phyloP scores from a whole-genome alignment of 108 stramenopile genomes.

The Cyclotella kingstonii region DNA sequence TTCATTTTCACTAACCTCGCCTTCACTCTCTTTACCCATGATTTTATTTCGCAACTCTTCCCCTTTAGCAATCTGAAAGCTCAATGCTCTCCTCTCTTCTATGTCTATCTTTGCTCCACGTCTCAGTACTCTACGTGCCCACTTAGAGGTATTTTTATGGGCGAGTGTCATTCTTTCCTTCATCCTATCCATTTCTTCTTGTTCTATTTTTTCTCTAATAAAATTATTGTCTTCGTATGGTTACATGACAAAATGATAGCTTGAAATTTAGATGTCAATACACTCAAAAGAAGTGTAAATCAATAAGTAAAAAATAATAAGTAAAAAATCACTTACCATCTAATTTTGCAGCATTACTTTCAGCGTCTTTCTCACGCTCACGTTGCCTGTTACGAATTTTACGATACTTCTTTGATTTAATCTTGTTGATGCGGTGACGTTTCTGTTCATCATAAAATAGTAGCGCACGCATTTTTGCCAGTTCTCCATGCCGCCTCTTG shows the following conservation, averaged over 20 bases:
- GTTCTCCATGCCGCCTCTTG: constrained; percentile 88
- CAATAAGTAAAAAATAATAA: not conserved
- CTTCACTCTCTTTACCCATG: constrained; percentile 45
- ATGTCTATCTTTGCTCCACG: constrained; percentile 82
- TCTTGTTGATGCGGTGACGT: constrained; percentile 97
- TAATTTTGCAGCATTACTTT: constrained; percentile 57
- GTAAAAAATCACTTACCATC: constrained; percentile 10
- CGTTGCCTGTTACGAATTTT: constrained; percentile 89
- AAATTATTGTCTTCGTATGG: constrained; percentile 59
- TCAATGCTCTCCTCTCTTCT: constrained; percentile 81
- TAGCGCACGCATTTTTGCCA: constrained; percentile 94
- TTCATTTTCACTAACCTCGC: constrained; percentile 39
- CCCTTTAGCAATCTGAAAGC: constrained; percentile 82
- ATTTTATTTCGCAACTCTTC: constrained; percentile 87
- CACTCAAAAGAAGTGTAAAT: not conserved
- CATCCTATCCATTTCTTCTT: constrained; percentile 92
- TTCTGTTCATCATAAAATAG: constrained; percentile 99
- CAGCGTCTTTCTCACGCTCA: constrained; percentile 76
- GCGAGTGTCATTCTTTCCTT: constrained; percentile 95
- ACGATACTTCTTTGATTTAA: constrained; percentile 97
- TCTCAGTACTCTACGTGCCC: constrained; percentile 89
- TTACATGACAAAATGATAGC: not conserved
- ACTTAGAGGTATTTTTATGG: constrained; percentile 97
- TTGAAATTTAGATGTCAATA: not conserved
- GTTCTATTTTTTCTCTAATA: constrained; percentile 75